Evolutionary conservation across 208 protist species (phyloP).

Genomic region (Trypanosoma caninum): DNA sequence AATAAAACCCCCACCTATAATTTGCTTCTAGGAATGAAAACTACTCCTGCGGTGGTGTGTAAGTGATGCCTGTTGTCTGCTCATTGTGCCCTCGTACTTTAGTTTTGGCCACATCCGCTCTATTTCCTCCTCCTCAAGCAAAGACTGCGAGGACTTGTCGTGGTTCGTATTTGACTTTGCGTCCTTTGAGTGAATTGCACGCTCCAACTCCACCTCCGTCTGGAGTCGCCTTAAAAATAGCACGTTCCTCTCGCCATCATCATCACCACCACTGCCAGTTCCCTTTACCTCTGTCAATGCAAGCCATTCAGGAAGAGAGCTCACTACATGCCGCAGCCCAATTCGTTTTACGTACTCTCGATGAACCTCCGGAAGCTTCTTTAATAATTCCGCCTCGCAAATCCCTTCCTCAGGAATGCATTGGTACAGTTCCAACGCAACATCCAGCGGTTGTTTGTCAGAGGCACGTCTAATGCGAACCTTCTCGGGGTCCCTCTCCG

Average conservation of each 20-base stretch:
- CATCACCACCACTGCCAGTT: not conserved
- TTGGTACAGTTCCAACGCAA: slow-evolving; percentile 50
- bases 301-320: slow-evolving; percentile 58
- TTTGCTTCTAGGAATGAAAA: no score
- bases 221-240: slow-evolving; percentile 18
- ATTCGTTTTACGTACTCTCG: slow-evolving; percentile 34
- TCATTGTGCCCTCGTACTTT: slow-evolving; percentile 32
- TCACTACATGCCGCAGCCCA: slow-evolving; percentile 33
- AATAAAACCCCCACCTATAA: no score
- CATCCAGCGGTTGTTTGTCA: slow-evolving; percentile 57
- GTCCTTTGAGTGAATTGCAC: slow-evolving; percentile 32
- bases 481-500: slow-evolving; percentile 32
- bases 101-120: slow-evolving; percentile 17
- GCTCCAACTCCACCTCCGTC: slow-evolving; percentile 37
- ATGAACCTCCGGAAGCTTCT: slow-evolving; percentile 29
- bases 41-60: not conserved
- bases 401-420: slow-evolving; percentile 37
- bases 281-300: slow-evolving; percentile 20
- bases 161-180: slow-evolving; percentile 1
- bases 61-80: not conserved
- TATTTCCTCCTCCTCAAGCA: slow-evolving; percentile 6
- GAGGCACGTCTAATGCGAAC: slow-evolving; percentile 61
- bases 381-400: slow-evolving; percentile 27
- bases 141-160: not conserved
- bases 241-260: not conserved